Conservation (phyloP, 2,329 filamentous ascomycete genomes). For the Fusarium cyanostomum region DNA sequence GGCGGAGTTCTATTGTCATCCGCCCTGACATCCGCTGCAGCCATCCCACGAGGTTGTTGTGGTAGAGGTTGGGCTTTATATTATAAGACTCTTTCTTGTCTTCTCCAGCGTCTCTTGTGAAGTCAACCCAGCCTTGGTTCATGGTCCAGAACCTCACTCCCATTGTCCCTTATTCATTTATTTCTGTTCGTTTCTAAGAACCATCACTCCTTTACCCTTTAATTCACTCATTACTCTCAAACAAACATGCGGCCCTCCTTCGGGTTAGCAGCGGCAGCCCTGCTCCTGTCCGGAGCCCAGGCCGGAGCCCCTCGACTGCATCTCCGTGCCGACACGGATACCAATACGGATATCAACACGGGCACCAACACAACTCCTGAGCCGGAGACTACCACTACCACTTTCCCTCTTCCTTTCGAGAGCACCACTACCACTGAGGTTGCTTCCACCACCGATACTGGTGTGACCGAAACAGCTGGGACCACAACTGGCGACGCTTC, state of each 20-base stretch:
- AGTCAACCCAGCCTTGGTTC: too few species aligned
- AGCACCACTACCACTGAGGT: background rate
- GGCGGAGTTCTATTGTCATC: background rate
- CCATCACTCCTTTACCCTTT: background rate
- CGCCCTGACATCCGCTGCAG: background rate
- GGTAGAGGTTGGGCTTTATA: background rate
- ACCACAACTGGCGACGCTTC: background rate
- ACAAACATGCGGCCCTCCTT: slow-evolving; percentile 1
- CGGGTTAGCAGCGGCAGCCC: background rate
- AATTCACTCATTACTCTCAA: background rate
- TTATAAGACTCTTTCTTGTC: too few species aligned
- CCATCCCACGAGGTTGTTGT: too few species aligned
- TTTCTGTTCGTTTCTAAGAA: background rate
- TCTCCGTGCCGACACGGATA: background rate
- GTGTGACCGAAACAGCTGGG: background rate
- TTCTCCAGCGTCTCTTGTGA: too few species aligned
- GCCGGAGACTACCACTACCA: background rate
- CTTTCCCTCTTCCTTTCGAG: slow-evolving; percentile 1
- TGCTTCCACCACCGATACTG: background rate
- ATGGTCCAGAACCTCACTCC: too few species aligned
- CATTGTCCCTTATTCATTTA: background rate
- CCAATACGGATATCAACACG: background rate
- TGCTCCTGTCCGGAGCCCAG: slow-evolving; percentile 3
- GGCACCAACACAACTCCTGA: slow-evolving; percentile 2
- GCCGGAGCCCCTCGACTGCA: slow-evolving; percentile 1